Evolutionary conservation across 176 grass and related monocot species (phyloP).

Genomic region (Bromus sterilis): DNA sequence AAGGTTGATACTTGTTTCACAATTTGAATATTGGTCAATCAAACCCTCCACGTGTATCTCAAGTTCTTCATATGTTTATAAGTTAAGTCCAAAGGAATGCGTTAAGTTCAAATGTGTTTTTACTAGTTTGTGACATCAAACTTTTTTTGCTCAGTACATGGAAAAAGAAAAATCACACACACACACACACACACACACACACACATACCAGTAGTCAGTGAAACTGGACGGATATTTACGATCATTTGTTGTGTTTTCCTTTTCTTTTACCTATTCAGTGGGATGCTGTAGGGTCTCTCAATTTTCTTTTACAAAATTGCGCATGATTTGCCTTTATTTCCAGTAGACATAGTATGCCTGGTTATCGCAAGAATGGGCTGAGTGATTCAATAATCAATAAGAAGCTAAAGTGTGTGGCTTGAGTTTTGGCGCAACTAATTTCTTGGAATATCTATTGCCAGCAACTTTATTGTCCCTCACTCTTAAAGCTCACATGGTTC

Average conservation of each 20-base stretch:
- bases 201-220: not conserved
- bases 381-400: not conserved
- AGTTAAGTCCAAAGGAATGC: not conserved
- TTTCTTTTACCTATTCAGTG: not conserved
- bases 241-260: not conserved
- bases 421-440: not conserved
- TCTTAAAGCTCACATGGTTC: not conserved
- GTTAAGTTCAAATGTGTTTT: not conserved
- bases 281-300: not conserved
- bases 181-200: no score
- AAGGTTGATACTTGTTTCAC: conserved; percentile 47
- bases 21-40: not conserved
- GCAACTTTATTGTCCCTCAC: not conserved
- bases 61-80: not conserved
- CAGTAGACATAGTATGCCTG: not conserved
- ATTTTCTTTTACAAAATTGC: not conserved
- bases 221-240: not conserved
- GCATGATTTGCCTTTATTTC: not conserved
- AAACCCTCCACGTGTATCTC: not conserved
- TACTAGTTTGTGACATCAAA: not conserved
- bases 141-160: not conserved
- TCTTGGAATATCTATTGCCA: conserved; percentile 8
- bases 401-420: not conserved
- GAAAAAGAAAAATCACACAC: not conserved
- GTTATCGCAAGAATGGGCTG: not conserved